Conservation (phyloP, 306 rosid genomes). For the Heteromeles arbutifolia region DNA sequence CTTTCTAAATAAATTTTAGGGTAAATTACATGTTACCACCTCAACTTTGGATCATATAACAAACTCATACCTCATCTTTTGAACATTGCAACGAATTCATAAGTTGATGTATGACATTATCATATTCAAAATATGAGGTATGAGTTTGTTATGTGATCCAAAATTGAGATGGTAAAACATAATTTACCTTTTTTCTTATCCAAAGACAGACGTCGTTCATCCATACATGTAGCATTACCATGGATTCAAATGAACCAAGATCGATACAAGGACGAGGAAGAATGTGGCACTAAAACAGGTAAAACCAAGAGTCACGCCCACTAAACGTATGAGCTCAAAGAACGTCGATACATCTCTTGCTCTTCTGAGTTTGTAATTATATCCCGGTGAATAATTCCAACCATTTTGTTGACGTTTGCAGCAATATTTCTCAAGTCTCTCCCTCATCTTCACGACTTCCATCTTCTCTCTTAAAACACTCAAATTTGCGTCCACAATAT, state of each 20-base stretch:
- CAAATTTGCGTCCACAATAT: conserved; percentile 45
- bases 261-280: conserved; percentile 34
- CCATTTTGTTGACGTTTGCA: conserved; percentile 19
- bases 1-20: no score
- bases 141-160: no score
- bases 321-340: conserved; percentile 24
- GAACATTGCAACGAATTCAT: no score
- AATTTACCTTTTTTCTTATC: no score
- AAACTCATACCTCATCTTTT: no score
- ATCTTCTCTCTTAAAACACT: conserved; percentile 41
- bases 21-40: no score
- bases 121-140: no score
- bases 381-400: conserved; percentile 37
- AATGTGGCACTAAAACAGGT: conserved; percentile 40
- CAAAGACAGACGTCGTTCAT: no score
- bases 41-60: no score
- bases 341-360: conserved; percentile 15
- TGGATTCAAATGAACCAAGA: conserved; percentile 29
- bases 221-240: background rate
- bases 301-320: conserved; percentile 31
- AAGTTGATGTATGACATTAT: no score
- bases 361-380: conserved; percentile 11
- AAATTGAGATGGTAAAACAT: no score
- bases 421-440: conserved; percentile 41
- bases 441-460: conserved; percentile 45